Evolutionary conservation across 768 basidiomycete genomes (phyloP), one percentile per base, ranked within the genome.

Genomic region (Mycena filopes): DNA sequence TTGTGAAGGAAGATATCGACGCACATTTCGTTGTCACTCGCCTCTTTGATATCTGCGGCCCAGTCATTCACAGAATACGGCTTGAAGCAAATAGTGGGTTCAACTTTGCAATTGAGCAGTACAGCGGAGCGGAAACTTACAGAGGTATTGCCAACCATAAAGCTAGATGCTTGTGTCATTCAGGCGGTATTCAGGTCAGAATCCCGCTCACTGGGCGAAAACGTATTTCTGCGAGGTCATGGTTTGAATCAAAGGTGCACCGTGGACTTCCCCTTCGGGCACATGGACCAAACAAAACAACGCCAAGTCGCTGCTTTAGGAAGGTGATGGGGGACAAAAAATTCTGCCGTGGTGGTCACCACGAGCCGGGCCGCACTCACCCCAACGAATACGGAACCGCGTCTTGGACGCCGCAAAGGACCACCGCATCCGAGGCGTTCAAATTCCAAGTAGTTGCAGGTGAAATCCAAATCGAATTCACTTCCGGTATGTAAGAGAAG

Each of bases 81-180:
- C 77, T 78, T 23, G 15, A 41, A 28, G 29, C 29, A 46, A 21
- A 12, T 23, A 13, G 29, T n/a, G n/a, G n/a, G n/a, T n/a, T n/a
- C n/a, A 48, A 45, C 41, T 28, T 47, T 16, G 28, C n/a, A 16
- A 21, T 13, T 21, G 20, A 11, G 26, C 23, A 25, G 3, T 8
- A 48, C 4, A 8, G 23, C 47, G 47, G 11, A 43, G 15, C 13
- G 8, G 18, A 20, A 16, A 67, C 72, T 45, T 25, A 79, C 78
- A 51, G 74, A 77, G 13, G 78, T 79, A 43, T 79, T 79, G 12
- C 78, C 78, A 21, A 79, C 76, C 77, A 79, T 79, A 49, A 77
- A 78, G 49, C 78, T 79, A 45, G 36, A 2, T 3, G 2, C 15
- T 36, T 36, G 4, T 36, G 36, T 18, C 25, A 25, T 9, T 25